Percentiles rank a stretch among this genome's conserved stretches.
Conservation (phyloP, 1,284 basidiomycete genomes). For the Abortiporus biennis region DNA sequence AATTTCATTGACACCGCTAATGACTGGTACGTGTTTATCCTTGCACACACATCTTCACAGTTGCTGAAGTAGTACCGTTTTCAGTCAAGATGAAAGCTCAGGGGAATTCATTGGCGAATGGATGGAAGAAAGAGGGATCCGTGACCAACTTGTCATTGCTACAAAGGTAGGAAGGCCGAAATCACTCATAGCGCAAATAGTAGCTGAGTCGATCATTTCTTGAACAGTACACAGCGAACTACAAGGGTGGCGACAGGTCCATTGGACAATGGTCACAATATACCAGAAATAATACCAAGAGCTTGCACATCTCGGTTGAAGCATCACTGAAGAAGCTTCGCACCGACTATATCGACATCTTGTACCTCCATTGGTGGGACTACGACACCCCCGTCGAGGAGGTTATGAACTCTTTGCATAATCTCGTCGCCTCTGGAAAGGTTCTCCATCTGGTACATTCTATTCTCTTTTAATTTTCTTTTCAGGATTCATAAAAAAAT, state of each 20-base stretch:
- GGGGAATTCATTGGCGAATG: slow-evolving; percentile 15
- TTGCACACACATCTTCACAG: neutral
- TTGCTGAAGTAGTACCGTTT: neutral
- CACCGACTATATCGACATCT: slow-evolving; percentile 37
- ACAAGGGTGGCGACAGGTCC: slow-evolving; percentile 17
- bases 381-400: slow-evolving; percentile 39
- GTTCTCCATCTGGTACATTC: slow-evolving; percentile 38
- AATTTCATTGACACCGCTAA: slow-evolving; percentile 56
- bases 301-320: slow-evolving; percentile 26
- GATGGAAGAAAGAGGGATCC: slow-evolving; percentile 14
- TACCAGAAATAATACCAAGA: slow-evolving; percentile 35
- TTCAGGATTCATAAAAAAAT: too few species aligned
- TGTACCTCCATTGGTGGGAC: slow-evolving; percentile 41
- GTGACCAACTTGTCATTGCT: slow-evolving; percentile 12
- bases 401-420: slow-evolving; percentile 44
- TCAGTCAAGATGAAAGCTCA: slow-evolving; percentile 13
- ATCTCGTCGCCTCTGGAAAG: slow-evolving; percentile 34
- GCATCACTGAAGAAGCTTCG: slow-evolving; percentile 37
- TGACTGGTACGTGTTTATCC: slow-evolving; percentile 30
- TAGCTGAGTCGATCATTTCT: neutral
- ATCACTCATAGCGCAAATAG: neutral
- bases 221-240: slow-evolving; percentile 30
- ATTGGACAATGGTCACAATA: slow-evolving; percentile 34
- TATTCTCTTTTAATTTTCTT: slow-evolving; percentile 2
- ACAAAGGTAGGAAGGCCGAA: slow-evolving; percentile 10